These are phyloP conservation scores for Chamaenerion angustifolium DNA, from an alignment of 345 rosid species.

Conservation along the genomic window DNA sequence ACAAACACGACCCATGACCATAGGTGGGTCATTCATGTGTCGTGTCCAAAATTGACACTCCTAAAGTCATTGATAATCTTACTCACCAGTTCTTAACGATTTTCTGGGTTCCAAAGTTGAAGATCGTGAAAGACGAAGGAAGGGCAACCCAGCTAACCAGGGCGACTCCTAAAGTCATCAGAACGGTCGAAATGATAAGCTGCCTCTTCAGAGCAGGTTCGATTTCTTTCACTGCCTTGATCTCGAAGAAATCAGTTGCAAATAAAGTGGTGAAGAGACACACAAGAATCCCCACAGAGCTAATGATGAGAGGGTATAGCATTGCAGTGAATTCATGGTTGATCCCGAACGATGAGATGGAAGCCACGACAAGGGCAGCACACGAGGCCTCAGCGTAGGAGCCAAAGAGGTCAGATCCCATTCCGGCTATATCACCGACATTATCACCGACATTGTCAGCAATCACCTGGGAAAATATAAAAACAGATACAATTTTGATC, in stretches of 20 bases:
- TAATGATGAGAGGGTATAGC: constrained; percentile 58
- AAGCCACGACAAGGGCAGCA: constrained; percentile 70
- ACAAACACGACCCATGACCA: too few species aligned
- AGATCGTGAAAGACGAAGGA: constrained; percentile 61
- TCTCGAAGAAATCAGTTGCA: constrained; percentile 65
- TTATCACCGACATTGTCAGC: constrained; percentile 84
- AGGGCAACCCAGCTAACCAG: constrained; percentile 41
- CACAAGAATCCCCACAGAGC: constrained; percentile 57
- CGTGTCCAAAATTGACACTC: too few species aligned
- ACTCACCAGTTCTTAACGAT: constrained; percentile 57
- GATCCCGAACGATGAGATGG: constrained; percentile 62
- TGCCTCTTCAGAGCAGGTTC: constrained; percentile 62
- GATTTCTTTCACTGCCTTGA: constrained; percentile 56
- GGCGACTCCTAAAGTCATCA: constrained; percentile 61
- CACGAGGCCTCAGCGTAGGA: constrained; percentile 69
- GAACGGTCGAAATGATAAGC: constrained; percentile 54
- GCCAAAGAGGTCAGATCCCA: constrained; percentile 76
- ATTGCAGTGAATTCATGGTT: constrained; percentile 59
- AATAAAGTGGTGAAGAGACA: constrained; percentile 62
- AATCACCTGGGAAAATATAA: constrained; percentile 38
- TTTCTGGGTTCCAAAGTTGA: constrained; percentile 58
- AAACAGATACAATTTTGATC: neutral
- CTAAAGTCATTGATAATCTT: neutral
- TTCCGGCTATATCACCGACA: constrained; percentile 78
- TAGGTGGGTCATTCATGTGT: too few species aligned